phyloP scores from a whole-genome alignment of 129 eudicot genomes.

The Centrapalus pauciflorus region DNA sequence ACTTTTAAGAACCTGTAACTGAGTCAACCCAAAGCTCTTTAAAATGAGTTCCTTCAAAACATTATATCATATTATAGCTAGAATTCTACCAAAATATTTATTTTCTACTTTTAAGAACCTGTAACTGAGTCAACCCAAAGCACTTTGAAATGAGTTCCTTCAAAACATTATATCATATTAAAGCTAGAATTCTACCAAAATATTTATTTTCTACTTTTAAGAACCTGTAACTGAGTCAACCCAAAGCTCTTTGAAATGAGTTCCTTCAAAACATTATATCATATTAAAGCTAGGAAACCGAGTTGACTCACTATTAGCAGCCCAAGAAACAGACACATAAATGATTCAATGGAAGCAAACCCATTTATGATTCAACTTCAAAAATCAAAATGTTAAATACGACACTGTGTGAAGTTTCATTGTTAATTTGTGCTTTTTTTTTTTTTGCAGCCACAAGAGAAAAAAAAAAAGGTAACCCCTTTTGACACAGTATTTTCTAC shows the following conservation, averaged over 20 bases:
- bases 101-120: neutral
- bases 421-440: neutral
- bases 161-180: neutral
- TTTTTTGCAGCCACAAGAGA: neutral
- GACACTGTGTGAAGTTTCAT: neutral
- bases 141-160: neutral
- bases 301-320: neutral
- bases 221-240: neutral
- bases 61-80: neutral
- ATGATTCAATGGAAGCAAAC: neutral
- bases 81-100: neutral
- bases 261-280: neutral
- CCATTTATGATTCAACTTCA: neutral
- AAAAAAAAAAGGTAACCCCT: neutral
- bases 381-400: neutral
- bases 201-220: neutral
- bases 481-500: neutral
- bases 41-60: neutral
- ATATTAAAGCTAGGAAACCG: neutral
- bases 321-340: too few species aligned
- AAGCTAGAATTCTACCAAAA: neutral
- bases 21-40: neutral
- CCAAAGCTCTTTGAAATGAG: neutral
- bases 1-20: neutral
- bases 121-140: neutral